Base-by-base conservation (phyloP, 352 stramenopile species). In the Globisporangium polare region DNA sequence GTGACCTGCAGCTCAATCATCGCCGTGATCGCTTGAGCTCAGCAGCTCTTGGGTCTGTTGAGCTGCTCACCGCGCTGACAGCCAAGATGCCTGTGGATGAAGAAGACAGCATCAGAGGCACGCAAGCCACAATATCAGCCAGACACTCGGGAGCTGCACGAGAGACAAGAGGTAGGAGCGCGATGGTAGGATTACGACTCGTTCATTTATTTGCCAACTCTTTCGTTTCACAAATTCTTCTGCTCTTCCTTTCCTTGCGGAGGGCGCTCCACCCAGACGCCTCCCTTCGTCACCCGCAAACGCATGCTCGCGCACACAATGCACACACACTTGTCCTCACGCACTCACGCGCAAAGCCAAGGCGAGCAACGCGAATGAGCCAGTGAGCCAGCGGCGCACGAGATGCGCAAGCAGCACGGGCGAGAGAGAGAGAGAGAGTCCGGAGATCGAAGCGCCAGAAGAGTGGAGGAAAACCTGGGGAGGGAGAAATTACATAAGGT, bases 401-500 rank as follows among this genome's bases (percentile, higher is more conserved):
- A 46, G n/a, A 46, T 46, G 41, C 41, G 12, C 17, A n/a, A 43
- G 29, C 29, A 45, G 39, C 24, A 27, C 9, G 15, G 8, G n/a
- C 29, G 31, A n/a, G 29, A 27, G 50, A 56, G 4, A 18, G 8
- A 39, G 5, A n/a, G n/a, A n/a, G n/a, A n/a, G 18, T 18, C 27
- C 49, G 17, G 17, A 27, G 17, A 8, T 26, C 18, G 27, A 53
- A 62, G 53, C 35, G 45, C 41, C 43, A 7, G 42, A 55, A 58
- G 59, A 52, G 60, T 54, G 60, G 54, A 62, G 58, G 52, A 55
- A 60, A 62, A 61, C 47, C 42, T 46, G 50, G 41, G 45, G 29
- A 55, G 47, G 43, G 43, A 63, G 29, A 46, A 56, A 71, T 99
- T 98, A 99, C 73, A 99, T 92, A 63, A 99, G 89, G 89, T 99